A percentile compares a stretch with the other conserved stretches of the same genome.
Conservation (phyloP, 1,139 yeast species). For the Yamadazyma aaseri region DNA sequence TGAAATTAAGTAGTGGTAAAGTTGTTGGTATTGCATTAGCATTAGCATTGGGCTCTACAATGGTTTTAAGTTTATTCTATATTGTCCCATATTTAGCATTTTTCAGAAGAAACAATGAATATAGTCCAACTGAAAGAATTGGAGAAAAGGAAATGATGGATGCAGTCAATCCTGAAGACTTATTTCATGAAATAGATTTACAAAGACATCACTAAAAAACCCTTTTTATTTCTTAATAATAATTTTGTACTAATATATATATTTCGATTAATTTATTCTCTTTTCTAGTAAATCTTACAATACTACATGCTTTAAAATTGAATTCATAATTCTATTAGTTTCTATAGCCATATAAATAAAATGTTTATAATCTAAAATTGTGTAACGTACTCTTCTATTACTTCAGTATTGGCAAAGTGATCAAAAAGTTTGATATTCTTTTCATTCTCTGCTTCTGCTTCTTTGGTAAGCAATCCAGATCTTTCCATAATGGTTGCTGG, state of each 20-base stretch:
- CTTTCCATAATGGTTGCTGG: conserved; percentile 59
- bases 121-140: conserved; percentile 44
- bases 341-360: too few relatives aligned
- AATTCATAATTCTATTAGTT: conserved; percentile 1
- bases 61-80: conserved; percentile 63
- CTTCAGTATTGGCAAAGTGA: conserved; percentile 30
- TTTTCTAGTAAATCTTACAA: too few relatives aligned
- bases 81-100: conserved; percentile 52
- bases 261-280: neutral
- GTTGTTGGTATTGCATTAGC: conserved; percentile 89
- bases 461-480: conserved; percentile 57
- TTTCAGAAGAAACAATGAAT: conserved; percentile 43
- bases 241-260: too few relatives aligned
- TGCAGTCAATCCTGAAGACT: conserved; percentile 62
- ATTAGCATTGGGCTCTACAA: conserved; percentile 78
- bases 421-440: conserved; percentile 28
- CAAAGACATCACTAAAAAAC: conserved; percentile 27
- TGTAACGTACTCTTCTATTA: conserved; percentile 23
- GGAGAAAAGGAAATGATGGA: conserved; percentile 68
- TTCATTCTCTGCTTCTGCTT: conserved; percentile 41
- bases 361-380: conserved; percentile 11
- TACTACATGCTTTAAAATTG: too few relatives aligned
- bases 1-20: conserved; percentile 53
- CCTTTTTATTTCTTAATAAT: too few relatives aligned
- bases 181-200: conserved; percentile 59